phyloP scores from a whole-genome alignment of 2,329 filamentous ascomycete species.

The Aspergillus sp. region DNA sequence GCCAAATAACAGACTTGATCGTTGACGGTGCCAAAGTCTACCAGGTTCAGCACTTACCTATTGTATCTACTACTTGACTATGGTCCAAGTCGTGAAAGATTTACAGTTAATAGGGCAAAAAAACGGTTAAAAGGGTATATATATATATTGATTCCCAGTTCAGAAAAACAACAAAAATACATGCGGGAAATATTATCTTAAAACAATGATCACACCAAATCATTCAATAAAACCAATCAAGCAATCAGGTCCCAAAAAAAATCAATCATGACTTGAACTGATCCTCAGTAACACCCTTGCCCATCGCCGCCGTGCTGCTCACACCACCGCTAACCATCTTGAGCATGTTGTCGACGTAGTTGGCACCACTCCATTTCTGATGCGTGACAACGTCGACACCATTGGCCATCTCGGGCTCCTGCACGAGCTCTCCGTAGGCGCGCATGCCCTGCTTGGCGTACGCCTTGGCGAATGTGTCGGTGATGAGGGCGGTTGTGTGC shows the following conservation, averaged over 20 bases:
- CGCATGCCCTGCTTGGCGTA: conserved; percentile 86
- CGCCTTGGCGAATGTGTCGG: conserved; percentile 78
- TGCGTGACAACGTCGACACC: conserved; percentile 95
- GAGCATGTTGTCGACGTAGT: conserved; percentile 89
- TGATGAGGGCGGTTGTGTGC: conserved; percentile 92
- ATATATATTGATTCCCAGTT: neutral
- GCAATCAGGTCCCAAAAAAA: neutral
- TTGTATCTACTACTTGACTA: no score
- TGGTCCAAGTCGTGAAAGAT: no score
- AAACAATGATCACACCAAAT: neutral
- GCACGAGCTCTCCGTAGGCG: conserved; percentile 93
- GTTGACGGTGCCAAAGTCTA: no score
- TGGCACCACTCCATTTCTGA: conserved; percentile 97
- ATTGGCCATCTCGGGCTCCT: conserved; percentile 93
- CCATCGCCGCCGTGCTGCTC: conserved; percentile 92
- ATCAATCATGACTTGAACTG: conserved; percentile 68
- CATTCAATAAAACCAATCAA: conserved; percentile 3
- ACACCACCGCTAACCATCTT: conserved; percentile 97
- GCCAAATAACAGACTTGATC: no score
- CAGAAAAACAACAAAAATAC: neutral
- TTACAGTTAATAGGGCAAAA: no score
- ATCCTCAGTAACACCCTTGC: conserved; percentile 94
- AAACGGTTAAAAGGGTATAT: neutral
- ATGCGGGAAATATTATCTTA: neutral
- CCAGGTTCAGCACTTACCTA: no score